Evolutionary conservation across 345 rosid genomes (phyloP), one percentile per base, ranked within the genome.

Genomic region (Triadica sebifera): DNA sequence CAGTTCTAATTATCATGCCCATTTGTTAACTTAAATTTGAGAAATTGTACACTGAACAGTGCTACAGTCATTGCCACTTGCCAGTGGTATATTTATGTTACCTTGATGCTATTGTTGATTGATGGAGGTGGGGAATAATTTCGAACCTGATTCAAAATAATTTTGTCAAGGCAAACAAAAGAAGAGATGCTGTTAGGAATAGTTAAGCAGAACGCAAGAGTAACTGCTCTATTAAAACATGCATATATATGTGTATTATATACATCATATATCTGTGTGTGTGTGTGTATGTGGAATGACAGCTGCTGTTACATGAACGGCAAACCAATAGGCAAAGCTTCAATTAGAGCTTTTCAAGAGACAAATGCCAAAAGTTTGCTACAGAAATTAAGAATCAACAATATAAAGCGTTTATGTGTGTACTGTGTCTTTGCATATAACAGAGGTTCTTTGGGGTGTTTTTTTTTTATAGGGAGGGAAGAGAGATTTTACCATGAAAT

Each of bases 31-130:
- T 13, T 46, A 66, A 47, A 46, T 6, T 22, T 22, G 13, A 62
- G 76, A 25, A 51, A 19, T 52, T 71, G 9, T 5, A 20, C 34
- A 58, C 22, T 12, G 20, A n/a, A 55, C 9, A 24, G 46, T 29
- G 5, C 65, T 41, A 65, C 39, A 43, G 8, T 29, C 34, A 61
- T 8, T 43, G 46, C 43, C 6, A 41, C 43, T 39, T 3, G 3
- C 6, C 4, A 4, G 46, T 5, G 6, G 46, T 8, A 43, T 8
- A 43, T 43, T 43, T 43, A 43, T 46, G 70, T 77, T 74, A 89
- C 98, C 98, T 94, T 92, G 83, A 90, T 94, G 82, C 97, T 91
- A 77, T 91, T 91, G 87, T 94, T 89, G 75, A 94, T 84, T 70
- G 98, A 76, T 61, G 98, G 96, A 69, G 46, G 81, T 12, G 96